Evolutionary conservation across 345 rosid species (phyloP), one percentile per base, ranked within the genome.

Genomic region (Punica granatum): DNA sequence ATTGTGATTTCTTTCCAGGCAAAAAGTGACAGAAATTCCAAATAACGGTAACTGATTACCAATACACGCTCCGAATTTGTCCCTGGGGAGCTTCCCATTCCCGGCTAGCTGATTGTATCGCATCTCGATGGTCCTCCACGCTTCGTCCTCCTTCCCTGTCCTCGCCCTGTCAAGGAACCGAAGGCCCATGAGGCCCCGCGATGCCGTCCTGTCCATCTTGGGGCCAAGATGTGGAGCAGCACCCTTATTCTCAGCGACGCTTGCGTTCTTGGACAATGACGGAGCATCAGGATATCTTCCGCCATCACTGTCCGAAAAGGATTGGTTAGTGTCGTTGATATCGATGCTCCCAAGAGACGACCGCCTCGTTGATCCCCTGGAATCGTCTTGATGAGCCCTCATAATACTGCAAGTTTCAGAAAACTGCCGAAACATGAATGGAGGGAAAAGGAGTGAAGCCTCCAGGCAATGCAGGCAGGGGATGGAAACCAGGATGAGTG

Each of bases 141-240:
- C 89, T 66, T 91, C 96, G 18, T 37, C 69, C 67, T 94, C 97
- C 65, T 82, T 85, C 67, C 99, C 97, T 0, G 97, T 85, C 30
- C 72, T 73, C 1, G 92, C 84, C 63, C 92, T 79, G 25, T 94
- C 97, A 53, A 94, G 95, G 67, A 94, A 94, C 72, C 92, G 79
- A 25, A 94, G 76, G 74, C 92, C 86, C 67, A 83, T 78, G 15
- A 94, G 90, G 16, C 97, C 97, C 79, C 85, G 83, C 0, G 95
- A 82, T 0, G 95, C 97, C 35, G 88, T 79, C 69, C 97, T 79
- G 67, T 85, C 80, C 16, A 86, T 71, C 72, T 67, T 81, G 9
- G 60, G 79, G 9, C 5, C 25, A 39, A 28, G 14, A 15, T 61
- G 25, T 19, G 49, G 60, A 16, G 60, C 33, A 5, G 74, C 83